Evolutionary conservation across 331 rosid species (phyloP).

Genomic region (Acacia pycnantha): DNA sequence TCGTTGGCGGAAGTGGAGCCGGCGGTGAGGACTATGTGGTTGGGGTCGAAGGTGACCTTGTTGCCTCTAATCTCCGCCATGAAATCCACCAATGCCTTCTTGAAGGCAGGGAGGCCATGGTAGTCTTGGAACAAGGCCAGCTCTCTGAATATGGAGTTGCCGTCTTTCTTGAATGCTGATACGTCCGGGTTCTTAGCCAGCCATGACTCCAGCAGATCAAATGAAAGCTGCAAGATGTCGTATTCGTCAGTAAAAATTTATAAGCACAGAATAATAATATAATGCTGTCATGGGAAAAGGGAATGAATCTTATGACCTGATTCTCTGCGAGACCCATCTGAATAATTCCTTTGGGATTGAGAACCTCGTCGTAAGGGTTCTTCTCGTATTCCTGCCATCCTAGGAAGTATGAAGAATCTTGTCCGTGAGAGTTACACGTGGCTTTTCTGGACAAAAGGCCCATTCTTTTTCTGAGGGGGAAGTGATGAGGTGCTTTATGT

Average conservation of each 20-base stretch:
- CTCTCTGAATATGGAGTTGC: constrained; percentile 80
- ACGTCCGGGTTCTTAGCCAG: constrained; percentile 74
- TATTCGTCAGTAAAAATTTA: too few relatives aligned
- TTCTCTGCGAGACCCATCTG: constrained; percentile 99
- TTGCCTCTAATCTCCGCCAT: constrained; percentile 91
- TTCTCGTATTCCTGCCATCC: constrained; percentile 96
- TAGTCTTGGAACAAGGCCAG: constrained; percentile 97
- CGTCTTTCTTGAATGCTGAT: constrained; percentile 64
- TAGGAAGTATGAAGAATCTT: constrained; percentile 93
- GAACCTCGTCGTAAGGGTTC: constrained; percentile 59
- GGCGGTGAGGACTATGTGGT: constrained; percentile 78
- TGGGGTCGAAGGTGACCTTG: constrained; percentile 70
- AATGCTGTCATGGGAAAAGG: background rate
- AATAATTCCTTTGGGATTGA: constrained; percentile 84
- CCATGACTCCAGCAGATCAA: constrained; percentile 85
- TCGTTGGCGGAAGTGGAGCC: constrained; percentile 97
- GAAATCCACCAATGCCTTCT: constrained; percentile 82
- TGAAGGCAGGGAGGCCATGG: constrained; percentile 86
- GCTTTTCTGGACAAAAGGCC: constrained; percentile 67
- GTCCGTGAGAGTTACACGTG: constrained; percentile 88
- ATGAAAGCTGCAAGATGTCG: constrained; percentile 64
- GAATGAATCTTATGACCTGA: constrained; percentile 46
- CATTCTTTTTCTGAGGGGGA: constrained; percentile 38
- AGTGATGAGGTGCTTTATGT: background rate
- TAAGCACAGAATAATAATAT: constrained; percentile 10